Conservation (phyloP, 1,284 basidiomycete species). For the Ceraceosorus guamensis region DNA sequence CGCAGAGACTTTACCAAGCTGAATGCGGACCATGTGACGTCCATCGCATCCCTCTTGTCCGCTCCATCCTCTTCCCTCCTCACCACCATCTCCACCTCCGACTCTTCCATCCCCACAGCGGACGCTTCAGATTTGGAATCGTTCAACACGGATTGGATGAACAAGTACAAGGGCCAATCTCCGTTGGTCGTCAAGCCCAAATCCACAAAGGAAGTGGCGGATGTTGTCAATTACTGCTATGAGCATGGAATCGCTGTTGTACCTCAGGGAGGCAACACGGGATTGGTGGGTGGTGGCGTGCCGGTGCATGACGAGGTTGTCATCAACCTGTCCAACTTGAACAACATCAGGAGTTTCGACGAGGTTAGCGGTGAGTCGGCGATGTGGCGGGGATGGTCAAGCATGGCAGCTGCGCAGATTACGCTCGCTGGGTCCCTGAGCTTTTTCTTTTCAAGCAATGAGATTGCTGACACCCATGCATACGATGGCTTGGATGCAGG, state of each 20-base stretch:
- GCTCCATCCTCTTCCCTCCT: conserved; percentile 50
- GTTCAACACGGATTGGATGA: conserved; percentile 96
- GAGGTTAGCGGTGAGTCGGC: conserved; percentile 50
- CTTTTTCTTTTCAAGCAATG: too few species aligned
- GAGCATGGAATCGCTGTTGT: conserved; percentile 59
- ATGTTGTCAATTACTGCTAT: conserved; percentile 55
- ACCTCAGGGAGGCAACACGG: conserved; percentile 97
- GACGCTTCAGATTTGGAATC: conserved; percentile 62
- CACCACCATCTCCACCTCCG: conserved; percentile 50
- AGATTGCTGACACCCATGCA: too few species aligned
- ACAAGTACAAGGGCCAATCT: conserved; percentile 79
- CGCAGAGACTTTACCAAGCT: conserved; percentile 51
- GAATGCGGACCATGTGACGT: conserved; percentile 51
- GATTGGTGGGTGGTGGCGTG: conserved; percentile 89
- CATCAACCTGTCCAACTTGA: conserved; percentile 73
- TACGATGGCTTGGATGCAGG: too few species aligned
- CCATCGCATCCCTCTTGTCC: conserved; percentile 52
- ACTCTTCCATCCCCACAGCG: conserved; percentile 12
- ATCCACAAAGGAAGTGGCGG: conserved; percentile 76
- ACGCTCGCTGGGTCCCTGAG: too few species aligned
- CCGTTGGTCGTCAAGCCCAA: conserved; percentile 83
- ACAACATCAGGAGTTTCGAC: conserved; percentile 82
- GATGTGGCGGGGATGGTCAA: background rate
- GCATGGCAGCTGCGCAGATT: too few species aligned
- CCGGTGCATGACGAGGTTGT: conserved; percentile 84